These are phyloP conservation scores for Aeminium ludgeri DNA, from an alignment of 495 filamentous ascomycete genomes.

Conservation along the genomic window DNA sequence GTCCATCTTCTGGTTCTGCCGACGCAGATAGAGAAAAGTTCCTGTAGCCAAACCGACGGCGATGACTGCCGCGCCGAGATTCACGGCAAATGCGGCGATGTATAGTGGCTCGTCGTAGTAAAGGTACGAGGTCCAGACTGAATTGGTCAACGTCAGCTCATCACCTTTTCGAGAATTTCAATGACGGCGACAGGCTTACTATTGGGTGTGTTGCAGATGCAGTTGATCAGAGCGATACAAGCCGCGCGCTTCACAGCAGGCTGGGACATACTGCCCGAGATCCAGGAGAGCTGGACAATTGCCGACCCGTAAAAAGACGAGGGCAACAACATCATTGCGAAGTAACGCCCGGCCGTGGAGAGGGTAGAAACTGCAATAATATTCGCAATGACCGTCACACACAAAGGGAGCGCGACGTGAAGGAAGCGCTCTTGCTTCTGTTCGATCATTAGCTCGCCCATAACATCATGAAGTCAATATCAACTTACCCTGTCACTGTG, in stretches of 20 bases:
- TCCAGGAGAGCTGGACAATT: conserved; percentile 9
- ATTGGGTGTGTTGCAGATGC: conserved; percentile 8
- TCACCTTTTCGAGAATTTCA: no score
- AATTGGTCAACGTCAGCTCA: no score
- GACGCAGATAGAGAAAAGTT: conserved; percentile 3
- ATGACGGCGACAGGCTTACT: neutral
- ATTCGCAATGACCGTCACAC: conserved; percentile 52
- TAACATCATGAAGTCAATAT: neutral
- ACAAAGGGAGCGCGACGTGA: conserved; percentile 54
- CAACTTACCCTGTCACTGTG: conserved; percentile 57
- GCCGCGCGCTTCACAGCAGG: conserved; percentile 5
- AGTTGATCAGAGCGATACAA: conserved; percentile 6
- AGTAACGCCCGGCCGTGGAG: conserved; percentile 1
- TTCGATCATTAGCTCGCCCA: neutral
- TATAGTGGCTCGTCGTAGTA: conserved; percentile 6
- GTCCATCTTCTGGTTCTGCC: conserved; percentile 3
- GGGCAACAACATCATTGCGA: conserved; percentile 5
- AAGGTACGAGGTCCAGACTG: conserved; percentile 4
- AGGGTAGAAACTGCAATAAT: conserved; percentile 54
- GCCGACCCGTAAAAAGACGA: conserved; percentile 4
- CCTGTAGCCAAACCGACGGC: conserved; percentile 1
- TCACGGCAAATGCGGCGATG: conserved; percentile 4
- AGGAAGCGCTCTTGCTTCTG: conserved; percentile 45
- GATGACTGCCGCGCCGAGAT: conserved; percentile 5
- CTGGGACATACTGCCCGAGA: conserved; percentile 5